phyloP scores from a whole-genome alignment of 2,329 filamentous ascomycete species.

The Escovopsis sp. region DNA sequence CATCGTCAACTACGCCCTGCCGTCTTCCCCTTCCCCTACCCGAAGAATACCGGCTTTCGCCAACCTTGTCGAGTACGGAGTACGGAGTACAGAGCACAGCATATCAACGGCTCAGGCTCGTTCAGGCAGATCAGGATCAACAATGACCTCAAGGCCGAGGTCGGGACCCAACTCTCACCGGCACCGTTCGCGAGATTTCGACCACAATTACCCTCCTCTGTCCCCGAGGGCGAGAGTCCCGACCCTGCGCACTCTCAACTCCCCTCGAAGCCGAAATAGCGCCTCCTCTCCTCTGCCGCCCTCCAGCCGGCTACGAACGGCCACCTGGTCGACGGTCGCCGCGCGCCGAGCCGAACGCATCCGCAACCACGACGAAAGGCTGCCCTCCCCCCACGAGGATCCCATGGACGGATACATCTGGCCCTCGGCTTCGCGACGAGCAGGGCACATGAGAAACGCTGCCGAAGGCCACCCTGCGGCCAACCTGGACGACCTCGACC shows the following conservation, averaged over 20 bases:
- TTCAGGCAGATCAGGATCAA: background rate
- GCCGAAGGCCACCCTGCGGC: conserved; percentile 11
- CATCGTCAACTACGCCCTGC: too few species aligned
- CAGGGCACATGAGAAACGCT: conserved; percentile 12
- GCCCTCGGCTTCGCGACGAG: conserved; percentile 12
- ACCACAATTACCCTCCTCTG: conserved; percentile 17
- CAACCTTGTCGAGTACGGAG: too few species aligned
- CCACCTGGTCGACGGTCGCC: conserved; percentile 14
- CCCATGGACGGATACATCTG: conserved; percentile 13
- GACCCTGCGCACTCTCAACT: conserved; percentile 17
- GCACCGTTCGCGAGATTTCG: conserved; percentile 16
- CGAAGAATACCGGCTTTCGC: too few species aligned
- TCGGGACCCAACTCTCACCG: conserved; percentile 16
- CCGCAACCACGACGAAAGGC: conserved; percentile 18
- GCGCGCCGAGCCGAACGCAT: conserved; percentile 21
- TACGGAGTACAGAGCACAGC: background rate
- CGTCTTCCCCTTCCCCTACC: too few species aligned
- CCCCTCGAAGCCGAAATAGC: conserved; percentile 16
- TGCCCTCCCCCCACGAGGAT: conserved; percentile 12
- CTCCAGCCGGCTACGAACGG: conserved; percentile 4
- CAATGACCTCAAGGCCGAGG: conserved; percentile 21
- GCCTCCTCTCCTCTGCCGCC: conserved; percentile 8
- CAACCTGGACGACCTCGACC: conserved; percentile 23
- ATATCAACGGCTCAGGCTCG: background rate
- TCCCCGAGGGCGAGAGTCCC: conserved; percentile 18